Percentiles rank a stretch among this genome's conserved stretches.
phyloP scores from a whole-genome alignment of 2,329 filamentous ascomycete genomes.

The Pseudocercospora macadamiae region DNA sequence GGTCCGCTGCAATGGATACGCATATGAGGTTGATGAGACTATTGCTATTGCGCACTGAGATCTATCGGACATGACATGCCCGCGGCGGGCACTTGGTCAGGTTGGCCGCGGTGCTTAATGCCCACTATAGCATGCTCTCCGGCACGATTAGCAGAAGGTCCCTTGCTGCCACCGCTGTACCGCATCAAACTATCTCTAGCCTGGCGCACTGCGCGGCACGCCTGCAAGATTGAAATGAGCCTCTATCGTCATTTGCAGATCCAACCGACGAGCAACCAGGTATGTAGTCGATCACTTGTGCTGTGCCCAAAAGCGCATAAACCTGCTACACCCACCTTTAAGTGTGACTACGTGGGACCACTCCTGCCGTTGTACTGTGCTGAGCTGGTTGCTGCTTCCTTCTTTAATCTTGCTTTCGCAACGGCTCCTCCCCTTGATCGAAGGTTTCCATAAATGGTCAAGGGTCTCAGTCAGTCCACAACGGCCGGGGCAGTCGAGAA shows the following conservation, averaged over 20 bases:
- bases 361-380: neutral
- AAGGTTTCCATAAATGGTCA: slow-evolving; percentile 1
- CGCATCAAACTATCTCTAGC: neutral
- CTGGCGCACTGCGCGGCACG: neutral
- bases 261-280: neutral
- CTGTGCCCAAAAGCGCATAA: neutral
- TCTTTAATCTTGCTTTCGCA: neutral
- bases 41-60: neutral
- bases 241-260: slow-evolving; percentile 8
- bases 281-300: slow-evolving; percentile 2
- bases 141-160: neutral
- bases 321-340: neutral
- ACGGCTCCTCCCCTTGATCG: neutral
- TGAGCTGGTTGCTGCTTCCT: neutral
- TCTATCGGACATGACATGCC: neutral
- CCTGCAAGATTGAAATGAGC: slow-evolving; percentile 8
- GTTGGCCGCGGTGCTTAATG: slow-evolving; percentile 1
- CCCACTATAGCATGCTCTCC: neutral
- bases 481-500: neutral
- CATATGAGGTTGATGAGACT: neutral
- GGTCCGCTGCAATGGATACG: neutral
- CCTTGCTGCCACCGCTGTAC: slow-evolving; percentile 6
- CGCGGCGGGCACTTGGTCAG: too few species aligned
- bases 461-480: slow-evolving; percentile 5
- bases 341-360: neutral